phyloP scores from a whole-genome alignment of 306 rosid genomes.

The Vicia sativa region DNA sequence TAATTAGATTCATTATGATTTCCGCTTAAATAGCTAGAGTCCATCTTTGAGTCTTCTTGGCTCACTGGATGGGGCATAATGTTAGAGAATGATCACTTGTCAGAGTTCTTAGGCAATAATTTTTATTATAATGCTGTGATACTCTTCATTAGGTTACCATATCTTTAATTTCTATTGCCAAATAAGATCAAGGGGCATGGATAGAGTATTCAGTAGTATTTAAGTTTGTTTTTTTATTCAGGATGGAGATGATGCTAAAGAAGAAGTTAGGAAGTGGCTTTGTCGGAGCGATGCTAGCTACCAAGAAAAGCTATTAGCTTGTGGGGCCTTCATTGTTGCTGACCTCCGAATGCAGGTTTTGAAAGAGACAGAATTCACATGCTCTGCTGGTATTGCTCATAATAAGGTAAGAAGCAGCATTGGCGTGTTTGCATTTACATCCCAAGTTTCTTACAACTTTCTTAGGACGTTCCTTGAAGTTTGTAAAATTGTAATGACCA shows the following conservation, averaged over 20 bases:
- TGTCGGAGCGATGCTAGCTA: constrained; percentile 60
- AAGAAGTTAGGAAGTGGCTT: constrained; percentile 76
- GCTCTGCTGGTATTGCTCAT: constrained; percentile 99
- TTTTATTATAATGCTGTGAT: constrained; percentile 5
- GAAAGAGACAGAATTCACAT: constrained; percentile 88
- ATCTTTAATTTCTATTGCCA: constrained; percentile 22
- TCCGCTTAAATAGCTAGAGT: neutral
- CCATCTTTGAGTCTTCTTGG: constrained; percentile 16
- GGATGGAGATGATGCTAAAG: constrained; percentile 64
- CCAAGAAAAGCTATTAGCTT: constrained; percentile 87
- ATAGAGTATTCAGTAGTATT: constrained; percentile 22
- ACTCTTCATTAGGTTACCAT: constrained; percentile 16
- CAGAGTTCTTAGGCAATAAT: constrained; percentile 1
- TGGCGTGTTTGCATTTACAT: constrained; percentile 5
- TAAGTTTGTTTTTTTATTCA: constrained; percentile 50
- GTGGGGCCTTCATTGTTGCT: constrained; percentile 88
- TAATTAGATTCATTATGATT: neutral
- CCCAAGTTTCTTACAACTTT: constrained; percentile 17
- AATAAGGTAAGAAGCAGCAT: constrained; percentile 65
- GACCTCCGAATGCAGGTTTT: constrained; percentile 86
- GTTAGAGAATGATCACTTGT: constrained; percentile 17
- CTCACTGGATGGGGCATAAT: constrained; percentile 13
- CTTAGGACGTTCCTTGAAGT: constrained; percentile 5
- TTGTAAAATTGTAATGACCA: constrained; percentile 5
- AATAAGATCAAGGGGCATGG: constrained; percentile 28